Evolutionary conservation across 192 early-diverging fungal species (phyloP).

Genomic region (Oehlia diaphana): DNA sequence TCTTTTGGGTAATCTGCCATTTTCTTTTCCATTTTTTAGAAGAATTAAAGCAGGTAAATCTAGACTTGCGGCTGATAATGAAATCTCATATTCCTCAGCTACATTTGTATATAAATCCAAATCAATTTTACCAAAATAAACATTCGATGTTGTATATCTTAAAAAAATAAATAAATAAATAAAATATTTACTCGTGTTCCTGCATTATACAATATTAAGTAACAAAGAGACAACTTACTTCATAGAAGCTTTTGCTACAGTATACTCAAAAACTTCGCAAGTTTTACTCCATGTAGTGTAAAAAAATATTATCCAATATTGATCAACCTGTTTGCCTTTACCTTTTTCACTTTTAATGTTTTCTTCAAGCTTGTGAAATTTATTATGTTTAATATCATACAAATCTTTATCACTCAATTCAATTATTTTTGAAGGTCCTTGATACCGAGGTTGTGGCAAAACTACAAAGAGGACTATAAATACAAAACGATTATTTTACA

Average conservation of each 20-base stretch:
- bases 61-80: slow-evolving; percentile 48
- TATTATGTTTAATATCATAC: slow-evolving; percentile 16
- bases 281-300: slow-evolving; percentile 53
- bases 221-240: slow-evolving; percentile 33
- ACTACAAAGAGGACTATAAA: slow-evolving; percentile 38
- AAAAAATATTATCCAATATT: slow-evolving; percentile 57
- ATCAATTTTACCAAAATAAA: slow-evolving; percentile 53
- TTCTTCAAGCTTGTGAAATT: slow-evolving; percentile 38
- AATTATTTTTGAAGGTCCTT: slow-evolving; percentile 48
- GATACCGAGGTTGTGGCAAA: slow-evolving; percentile 56
- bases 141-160: slow-evolving; percentile 33
- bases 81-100: slow-evolving; percentile 49
- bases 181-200: not conserved
- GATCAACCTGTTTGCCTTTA: slow-evolving; percentile 10
- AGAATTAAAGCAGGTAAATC: slow-evolving; percentile 55
- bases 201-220: not conserved
- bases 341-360: slow-evolving; percentile 13
- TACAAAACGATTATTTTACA: not conserved
- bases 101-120: slow-evolving; percentile 45
- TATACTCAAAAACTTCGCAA: slow-evolving; percentile 53
- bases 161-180: not conserved
- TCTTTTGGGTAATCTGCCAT: slow-evolving; percentile 46
- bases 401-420: slow-evolving; percentile 39
- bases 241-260: slow-evolving; percentile 49
- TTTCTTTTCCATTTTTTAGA: slow-evolving; percentile 50